Evolutionary conservation across 2,329 filamentous ascomycete genomes (phyloP).

Genomic region (Cercospora nicotianae): DNA sequence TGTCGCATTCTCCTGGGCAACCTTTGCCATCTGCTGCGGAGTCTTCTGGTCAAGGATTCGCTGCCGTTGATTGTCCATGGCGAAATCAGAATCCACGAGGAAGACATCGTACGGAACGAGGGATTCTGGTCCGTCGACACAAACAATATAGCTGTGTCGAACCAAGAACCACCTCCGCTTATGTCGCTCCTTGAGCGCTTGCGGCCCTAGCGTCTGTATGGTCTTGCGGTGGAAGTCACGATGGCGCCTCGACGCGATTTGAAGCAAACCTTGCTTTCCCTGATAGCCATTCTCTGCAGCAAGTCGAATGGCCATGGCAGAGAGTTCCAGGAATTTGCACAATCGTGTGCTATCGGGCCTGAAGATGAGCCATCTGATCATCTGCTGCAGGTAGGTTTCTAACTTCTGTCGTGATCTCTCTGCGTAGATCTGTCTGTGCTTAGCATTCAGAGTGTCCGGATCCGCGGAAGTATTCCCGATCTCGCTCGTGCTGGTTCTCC

Average conservation of each 20-base stretch:
- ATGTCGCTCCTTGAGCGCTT: slow-evolving; percentile 77
- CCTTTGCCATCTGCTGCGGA: slow-evolving; percentile 63
- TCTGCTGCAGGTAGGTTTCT: slow-evolving; percentile 85
- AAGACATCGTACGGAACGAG: slow-evolving; percentile 99
- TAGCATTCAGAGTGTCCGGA: slow-evolving; percentile 33
- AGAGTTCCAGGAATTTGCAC: slow-evolving; percentile 94
- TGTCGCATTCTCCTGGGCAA: slow-evolving; percentile 60
- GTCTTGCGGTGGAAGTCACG: slow-evolving; percentile 34
- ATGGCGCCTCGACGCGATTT: slow-evolving; percentile 83
- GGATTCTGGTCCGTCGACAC: slow-evolving; percentile 96
- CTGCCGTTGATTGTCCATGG: slow-evolving; percentile 69
- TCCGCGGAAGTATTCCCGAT: slow-evolving; percentile 43
- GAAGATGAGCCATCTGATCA: slow-evolving; percentile 97
- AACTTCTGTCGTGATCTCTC: slow-evolving; percentile 82
- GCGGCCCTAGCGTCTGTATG: slow-evolving; percentile 48
- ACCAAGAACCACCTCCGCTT: slow-evolving; percentile 96
- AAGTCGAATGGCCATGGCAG: slow-evolving; percentile 86
- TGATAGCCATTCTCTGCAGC: slow-evolving; percentile 96
- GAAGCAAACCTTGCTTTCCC: slow-evolving; percentile 91
- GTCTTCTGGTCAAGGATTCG: slow-evolving; percentile 54
- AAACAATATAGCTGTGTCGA: slow-evolving; percentile 95
- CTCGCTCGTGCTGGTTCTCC: slow-evolving; percentile 55
- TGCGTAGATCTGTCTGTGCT: slow-evolving; percentile 59
- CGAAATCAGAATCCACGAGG: slow-evolving; percentile 87
- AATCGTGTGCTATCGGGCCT: slow-evolving; percentile 91